Percentiles rank a stretch among this genome's conserved stretches.
These are phyloP conservation scores for Leptographium procerum DNA, from an alignment of 2,329 filamentous ascomycete genomes.

Conservation along the genomic window DNA sequence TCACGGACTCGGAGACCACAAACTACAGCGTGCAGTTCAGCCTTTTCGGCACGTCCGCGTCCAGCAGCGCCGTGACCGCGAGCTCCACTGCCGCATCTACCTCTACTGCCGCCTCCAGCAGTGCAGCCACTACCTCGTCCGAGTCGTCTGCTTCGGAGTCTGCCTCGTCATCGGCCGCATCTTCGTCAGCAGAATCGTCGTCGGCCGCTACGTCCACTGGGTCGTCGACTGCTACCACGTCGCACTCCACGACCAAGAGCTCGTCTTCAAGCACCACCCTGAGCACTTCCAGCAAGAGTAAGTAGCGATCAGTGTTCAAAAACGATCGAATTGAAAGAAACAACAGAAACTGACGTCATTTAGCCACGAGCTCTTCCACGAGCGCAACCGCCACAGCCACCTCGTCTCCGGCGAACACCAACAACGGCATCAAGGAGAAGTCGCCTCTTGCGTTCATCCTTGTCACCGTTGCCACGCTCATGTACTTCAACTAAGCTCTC, in stretches of 20 bases:
- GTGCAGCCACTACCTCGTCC: slow-evolving; percentile 13
- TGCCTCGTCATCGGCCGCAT: background rate
- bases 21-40: slow-evolving; percentile 35
- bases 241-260: background rate
- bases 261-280: background rate
- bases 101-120: slow-evolving; percentile 9
- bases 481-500: slow-evolving; percentile 28
- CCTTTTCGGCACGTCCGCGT: slow-evolving; percentile 14
- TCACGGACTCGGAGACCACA: slow-evolving; percentile 24
- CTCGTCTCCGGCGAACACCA: slow-evolving; percentile 19
- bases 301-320: background rate
- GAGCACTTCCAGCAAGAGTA: slow-evolving; percentile 4
- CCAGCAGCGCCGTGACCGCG: slow-evolving; percentile 10
- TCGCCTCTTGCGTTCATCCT: slow-evolving; percentile 30
- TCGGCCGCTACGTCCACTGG: background rate
- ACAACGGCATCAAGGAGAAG: slow-evolving; percentile 25
- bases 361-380: slow-evolving; percentile 11
- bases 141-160: background rate
- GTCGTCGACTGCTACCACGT: background rate
- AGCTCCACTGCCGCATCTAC: slow-evolving; percentile 9
- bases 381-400: slow-evolving; percentile 7
- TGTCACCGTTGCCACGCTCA: slow-evolving; percentile 26
- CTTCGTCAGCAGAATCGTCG: background rate
- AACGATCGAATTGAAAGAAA: too few relatives aligned
- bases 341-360: slow-evolving; percentile 2